Evolutionary conservation across 1,284 basidiomycete genomes (phyloP).

Genomic region (Cryptococcus neoformans): DNA sequence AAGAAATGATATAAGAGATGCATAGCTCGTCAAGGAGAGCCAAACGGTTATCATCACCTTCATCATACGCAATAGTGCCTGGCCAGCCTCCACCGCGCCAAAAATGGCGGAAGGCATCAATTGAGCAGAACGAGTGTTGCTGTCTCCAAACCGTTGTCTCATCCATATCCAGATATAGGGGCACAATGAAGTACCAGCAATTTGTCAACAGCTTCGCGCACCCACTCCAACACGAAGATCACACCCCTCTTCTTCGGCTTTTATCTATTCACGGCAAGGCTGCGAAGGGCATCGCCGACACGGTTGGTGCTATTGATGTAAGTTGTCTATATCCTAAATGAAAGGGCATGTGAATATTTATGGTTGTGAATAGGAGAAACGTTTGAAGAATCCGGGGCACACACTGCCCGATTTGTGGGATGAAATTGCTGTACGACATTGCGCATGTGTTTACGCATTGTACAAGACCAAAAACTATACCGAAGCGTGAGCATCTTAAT

Average conservation of each 20-base stretch:
- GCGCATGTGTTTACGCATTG: slow-evolving; percentile 38
- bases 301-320: slow-evolving; percentile 39
- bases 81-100: too few relatives aligned
- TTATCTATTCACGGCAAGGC: slow-evolving; percentile 34
- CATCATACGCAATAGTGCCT: too few relatives aligned
- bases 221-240: slow-evolving; percentile 33
- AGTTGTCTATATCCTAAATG: not conserved
- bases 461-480: slow-evolving; percentile 28
- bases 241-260: slow-evolving; percentile 25
- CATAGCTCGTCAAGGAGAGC: too few relatives aligned
- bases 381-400: slow-evolving; percentile 35
- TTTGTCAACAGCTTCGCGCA: slow-evolving; percentile 37
- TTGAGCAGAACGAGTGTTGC: too few relatives aligned
- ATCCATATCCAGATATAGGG: not conserved
- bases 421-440: slow-evolving; percentile 42
- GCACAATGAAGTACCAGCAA: slow-evolving; percentile 41
- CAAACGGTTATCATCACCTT: too few relatives aligned
- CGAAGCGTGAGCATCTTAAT: slow-evolving; percentile 28
- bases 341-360: not conserved
- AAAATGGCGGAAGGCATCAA: too few relatives aligned
- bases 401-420: slow-evolving; percentile 42
- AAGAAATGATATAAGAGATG: too few relatives aligned
- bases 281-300: slow-evolving; percentile 36
- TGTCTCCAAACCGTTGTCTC: not conserved
- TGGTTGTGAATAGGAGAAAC: slow-evolving; percentile 20